Conservation (phyloP, 73 alveolate species). For the Tetrahymena malaccensis region DNA sequence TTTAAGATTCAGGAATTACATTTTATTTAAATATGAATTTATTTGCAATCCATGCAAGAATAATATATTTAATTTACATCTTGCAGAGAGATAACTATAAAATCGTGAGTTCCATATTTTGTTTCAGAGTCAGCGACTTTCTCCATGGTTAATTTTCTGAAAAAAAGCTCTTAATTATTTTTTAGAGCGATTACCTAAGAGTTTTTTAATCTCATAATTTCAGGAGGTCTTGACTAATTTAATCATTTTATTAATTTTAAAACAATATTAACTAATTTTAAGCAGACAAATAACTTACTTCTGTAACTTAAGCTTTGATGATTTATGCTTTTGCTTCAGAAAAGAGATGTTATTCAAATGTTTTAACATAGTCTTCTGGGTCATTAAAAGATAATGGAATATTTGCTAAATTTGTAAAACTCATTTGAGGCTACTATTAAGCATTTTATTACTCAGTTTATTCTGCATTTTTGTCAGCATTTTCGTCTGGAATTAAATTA, state of each 20-base stretch:
- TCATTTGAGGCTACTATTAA: background rate
- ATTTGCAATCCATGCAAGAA: background rate
- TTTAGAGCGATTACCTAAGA: background rate
- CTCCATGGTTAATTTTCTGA: background rate
- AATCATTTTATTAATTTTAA: background rate
- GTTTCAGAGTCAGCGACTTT: background rate
- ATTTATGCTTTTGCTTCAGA: slow-evolving; percentile 35
- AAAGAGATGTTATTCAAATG: slow-evolving; percentile 21
- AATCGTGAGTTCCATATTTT: background rate
- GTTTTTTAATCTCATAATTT: background rate
- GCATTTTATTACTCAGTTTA: background rate
- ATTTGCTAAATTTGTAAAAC: background rate
- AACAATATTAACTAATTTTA: background rate
- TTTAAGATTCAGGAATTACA: background rate
- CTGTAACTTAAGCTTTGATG: slow-evolving; percentile 21
- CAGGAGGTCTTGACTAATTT: background rate
- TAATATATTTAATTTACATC: background rate
- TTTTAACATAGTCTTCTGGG: slow-evolving; percentile 13
- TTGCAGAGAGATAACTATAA: background rate
- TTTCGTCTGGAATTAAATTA: background rate
- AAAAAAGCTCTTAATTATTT: background rate
- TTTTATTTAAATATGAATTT: background rate
- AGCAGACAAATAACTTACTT: background rate
- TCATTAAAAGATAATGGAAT: slow-evolving; percentile 20
- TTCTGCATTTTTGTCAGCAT: background rate